These are phyloP conservation scores for Phytophthora sojae DNA, from an alignment of 352 stramenopile species.

Conservation along the genomic window DNA sequence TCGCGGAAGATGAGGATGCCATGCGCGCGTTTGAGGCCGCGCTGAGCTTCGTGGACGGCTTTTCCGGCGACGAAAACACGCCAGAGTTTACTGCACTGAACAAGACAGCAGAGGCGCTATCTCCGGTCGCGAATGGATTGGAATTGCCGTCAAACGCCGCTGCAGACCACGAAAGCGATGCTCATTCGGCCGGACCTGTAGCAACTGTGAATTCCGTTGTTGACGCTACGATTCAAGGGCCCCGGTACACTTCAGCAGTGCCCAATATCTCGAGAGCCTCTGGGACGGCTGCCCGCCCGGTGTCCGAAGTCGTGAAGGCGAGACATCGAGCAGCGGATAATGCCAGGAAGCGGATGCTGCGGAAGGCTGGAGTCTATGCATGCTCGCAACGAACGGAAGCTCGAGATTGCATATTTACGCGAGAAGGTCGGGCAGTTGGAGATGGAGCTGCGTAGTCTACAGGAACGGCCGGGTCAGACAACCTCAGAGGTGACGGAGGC, in stretches of 20 bases:
- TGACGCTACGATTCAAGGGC: neutral
- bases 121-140: slow-evolving; percentile 9
- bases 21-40: slow-evolving; percentile 34
- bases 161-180: neutral
- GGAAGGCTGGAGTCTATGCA: slow-evolving; percentile 22
- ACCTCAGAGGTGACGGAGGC: neutral
- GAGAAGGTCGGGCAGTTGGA: slow-evolving; percentile 30
- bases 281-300: neutral
- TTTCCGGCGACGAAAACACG: slow-evolving; percentile 7
- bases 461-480: slow-evolving; percentile 5
- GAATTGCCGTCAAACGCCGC: slow-evolving; percentile 13
- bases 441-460: slow-evolving; percentile 8
- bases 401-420: slow-evolving; percentile 39
- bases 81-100: neutral
- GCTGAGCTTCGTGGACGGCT: slow-evolving; percentile 34
- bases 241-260: neutral
- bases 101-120: neutral
- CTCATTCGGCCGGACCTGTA: neutral
- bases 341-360: slow-evolving; percentile 23
- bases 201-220: neutral
- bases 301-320: slow-evolving; percentile 13
- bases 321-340: slow-evolving; percentile 30
- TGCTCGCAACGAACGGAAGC: slow-evolving; percentile 39
- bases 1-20: slow-evolving; percentile 27
- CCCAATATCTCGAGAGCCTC: neutral